phyloP scores from a whole-genome alignment of 306 rosid genomes.

The barrel medic (Medicago truncatula) region MtrunA17r5.0-ANR NC_053045.1:46777001-46777500 shows the following conservation, averaged over 20 bases:
- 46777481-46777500: slow-evolving; percentile 35
- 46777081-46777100: slow-evolving; percentile 16
- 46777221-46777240: too few relatives aligned
- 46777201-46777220: too few relatives aligned
- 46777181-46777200: too few relatives aligned
- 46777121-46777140: slow-evolving; percentile 7
- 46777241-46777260: too few relatives aligned
- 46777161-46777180: too few relatives aligned
- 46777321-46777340: slow-evolving; percentile 27
- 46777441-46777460: slow-evolving; percentile 97
- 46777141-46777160: not conserved
- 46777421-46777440: slow-evolving; percentile 78
- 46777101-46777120: not conserved
- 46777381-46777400: slow-evolving; percentile 93
- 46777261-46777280: too few relatives aligned
- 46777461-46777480: slow-evolving; percentile 62
- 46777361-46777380: slow-evolving; percentile 85
- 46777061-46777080: not conserved
- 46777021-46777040: slow-evolving; percentile 21
- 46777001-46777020: slow-evolving; percentile 36
- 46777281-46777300: not conserved
- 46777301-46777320: not conserved
- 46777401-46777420: slow-evolving; percentile 72
- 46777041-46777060: slow-evolving; percentile 2
- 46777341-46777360: slow-evolving; percentile 33